These are phyloP conservation scores for Hypoxylon crocopeplum DNA, from an alignment of 495 filamentous ascomycete species.

Conservation along the genomic window DNA sequence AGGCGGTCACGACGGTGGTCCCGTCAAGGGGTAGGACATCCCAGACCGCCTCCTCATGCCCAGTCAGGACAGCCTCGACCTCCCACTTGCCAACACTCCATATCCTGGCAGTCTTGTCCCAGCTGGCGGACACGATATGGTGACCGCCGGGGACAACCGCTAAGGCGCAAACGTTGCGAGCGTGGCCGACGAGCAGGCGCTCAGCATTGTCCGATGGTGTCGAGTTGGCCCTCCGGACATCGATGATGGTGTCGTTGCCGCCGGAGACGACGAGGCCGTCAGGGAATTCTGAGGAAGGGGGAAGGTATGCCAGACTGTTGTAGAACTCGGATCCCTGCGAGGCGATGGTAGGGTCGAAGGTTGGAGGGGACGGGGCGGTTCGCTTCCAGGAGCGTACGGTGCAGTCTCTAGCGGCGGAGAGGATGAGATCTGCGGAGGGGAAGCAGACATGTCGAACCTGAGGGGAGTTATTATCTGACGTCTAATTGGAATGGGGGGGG, in stretches of 20 bases:
- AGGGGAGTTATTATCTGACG: no score
- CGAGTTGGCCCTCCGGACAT: conserved; percentile 74
- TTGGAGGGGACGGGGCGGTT: conserved; percentile 63
- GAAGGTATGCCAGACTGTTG: conserved; percentile 80
- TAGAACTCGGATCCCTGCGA: conserved; percentile 81
- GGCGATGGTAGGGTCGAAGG: conserved; percentile 76
- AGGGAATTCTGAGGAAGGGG: conserved; percentile 70
- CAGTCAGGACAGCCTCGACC: conserved; percentile 70
- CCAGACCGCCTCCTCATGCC: conserved; percentile 83
- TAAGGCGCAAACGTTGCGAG: conserved; percentile 83
- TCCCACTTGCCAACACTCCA: conserved; percentile 83
- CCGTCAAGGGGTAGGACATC: conserved; percentile 84
- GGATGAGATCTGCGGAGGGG: conserved; percentile 70
- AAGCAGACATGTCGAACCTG: conserved; percentile 91
- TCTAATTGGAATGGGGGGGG: no score
- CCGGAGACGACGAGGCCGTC: conserved; percentile 87
- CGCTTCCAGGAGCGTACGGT: conserved; percentile 88
- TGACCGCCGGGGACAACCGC: conserved; percentile 74
- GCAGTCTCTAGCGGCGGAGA: conserved; percentile 89
- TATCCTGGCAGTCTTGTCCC: conserved; percentile 85
- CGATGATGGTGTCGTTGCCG: conserved; percentile 90
- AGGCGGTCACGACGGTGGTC: conserved; percentile 85
- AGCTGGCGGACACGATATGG: conserved; percentile 89
- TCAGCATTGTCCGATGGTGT: conserved; percentile 75
- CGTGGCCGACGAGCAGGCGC: conserved; percentile 84